Evolutionary conservation across 176 grass and related monocot species (phyloP), one percentile per base, ranked within the genome.

Genomic region (Musa beccarii): DNA sequence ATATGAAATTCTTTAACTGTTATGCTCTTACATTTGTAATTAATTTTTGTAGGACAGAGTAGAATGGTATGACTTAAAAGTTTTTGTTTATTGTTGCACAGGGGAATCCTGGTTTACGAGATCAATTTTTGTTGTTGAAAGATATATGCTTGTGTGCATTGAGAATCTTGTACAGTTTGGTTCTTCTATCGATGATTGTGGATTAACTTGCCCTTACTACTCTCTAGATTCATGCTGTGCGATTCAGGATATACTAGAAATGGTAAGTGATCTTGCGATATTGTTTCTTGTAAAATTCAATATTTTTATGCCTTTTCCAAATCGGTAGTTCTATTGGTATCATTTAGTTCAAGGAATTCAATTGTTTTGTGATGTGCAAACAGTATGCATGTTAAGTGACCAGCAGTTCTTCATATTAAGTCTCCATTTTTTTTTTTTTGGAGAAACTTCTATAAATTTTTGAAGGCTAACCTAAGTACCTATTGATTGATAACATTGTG

Each of bases 101-200:
- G 68, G 68, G 8, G 43, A 70, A 51, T 70, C 43, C 9, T 70
- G 68, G 68, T 49, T 70, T n/a, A 51, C 49, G 20, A 70, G 68
- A 70, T 70, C 68, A 70, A 70, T 70, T 51, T 20, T 70, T 49
- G 43, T 70, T 20, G 16, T n/a, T 11, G 43, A 70, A 70, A 19
- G 19, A 43, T 84, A 69, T 79, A 82, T 99, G 81, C 52, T 86
- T 72, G 69, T 99, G n/a, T 99, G 84, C 81, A 83, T 86, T 82
- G 95, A 99, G 88, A 86, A 99, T 67, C 52, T 94, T 62, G 34
- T 77, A 66, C 86, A 83, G 53, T 99, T 99, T 82, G 93, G 89
- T 72, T 82, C 73, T 78, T 77, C 80, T 64, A 68, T 70, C 28
- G 34, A 56, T 90, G 80, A 89, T 84, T 68, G 53, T 34, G 63